Base-by-base conservation (phyloP, 441 rosid species). In the Sinapis alba region DNA sequence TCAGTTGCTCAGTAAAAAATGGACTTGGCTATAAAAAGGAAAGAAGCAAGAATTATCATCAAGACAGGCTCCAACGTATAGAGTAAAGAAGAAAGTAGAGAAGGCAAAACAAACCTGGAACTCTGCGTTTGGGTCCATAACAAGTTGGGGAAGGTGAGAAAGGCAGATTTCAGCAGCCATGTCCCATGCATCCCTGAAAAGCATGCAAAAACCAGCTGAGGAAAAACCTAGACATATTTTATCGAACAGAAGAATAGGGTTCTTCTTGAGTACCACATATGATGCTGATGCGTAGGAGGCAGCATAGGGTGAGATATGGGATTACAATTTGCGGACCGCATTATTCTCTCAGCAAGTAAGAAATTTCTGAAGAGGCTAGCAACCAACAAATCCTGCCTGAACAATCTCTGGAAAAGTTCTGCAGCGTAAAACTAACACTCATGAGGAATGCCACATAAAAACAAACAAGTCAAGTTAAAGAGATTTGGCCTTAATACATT, bases 121-220 rank as follows among this genome's bases (percentile, higher is more conserved):
- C 79, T 94, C 96, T 18, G 92, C 85, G 64, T 79, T 86, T 69
- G 97, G 92, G 78, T 93, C 93, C 81, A 83, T 90, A 67, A 93
- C 90, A 84, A 93, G 82, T 53, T 92, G 84, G 64, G 99, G 97
- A 81, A 93, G 97, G 86, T 88, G 98, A 75, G 97, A 92, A 70
- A 96, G 99, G 84, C 99, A 96, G 81, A 94, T 96, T 87, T 96
- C 99, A 77, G 98, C 97, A 82, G 98, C 99, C 99, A 94, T 94
- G 79, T 93, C 99, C 99, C 99, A 96, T 56, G 98, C 98, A 88
- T 94, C 99, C 99, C 98, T 94, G 77, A 66, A 80, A 72, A 65
- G 53, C 47, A 69, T 50, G 75, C 24, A 79, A 32, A 66, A 71
- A 65, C 20, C 71, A 74, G 34, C 68, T 80, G 62, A 86, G 41